Percentiles rank a stretch among this genome's conserved stretches.
phyloP scores from a whole-genome alignment of 2,329 filamentous ascomycete genomes.

The Epichloe aotearoae region DNA sequence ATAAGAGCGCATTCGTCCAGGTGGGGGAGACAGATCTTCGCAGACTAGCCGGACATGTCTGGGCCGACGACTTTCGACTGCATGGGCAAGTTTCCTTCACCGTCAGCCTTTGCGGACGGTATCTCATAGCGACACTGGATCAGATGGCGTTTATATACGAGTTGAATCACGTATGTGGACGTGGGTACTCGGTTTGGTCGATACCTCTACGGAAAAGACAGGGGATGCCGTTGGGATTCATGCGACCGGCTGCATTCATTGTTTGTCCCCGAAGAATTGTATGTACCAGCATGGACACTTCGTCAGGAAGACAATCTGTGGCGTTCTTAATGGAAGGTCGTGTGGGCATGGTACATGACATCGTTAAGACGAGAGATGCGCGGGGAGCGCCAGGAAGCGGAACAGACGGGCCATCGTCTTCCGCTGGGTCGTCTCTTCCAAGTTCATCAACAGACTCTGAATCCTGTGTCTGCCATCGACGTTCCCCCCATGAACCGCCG shows the following conservation, averaged over 20 bases:
- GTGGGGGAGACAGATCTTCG: constrained; percentile 24
- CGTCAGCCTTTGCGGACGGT: constrained; percentile 44
- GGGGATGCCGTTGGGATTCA: constrained; percentile 16
- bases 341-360: constrained; percentile 46
- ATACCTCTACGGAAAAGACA: constrained; percentile 14
- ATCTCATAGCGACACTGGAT: constrained; percentile 40
- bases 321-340: constrained; percentile 47
- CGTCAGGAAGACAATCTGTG: constrained; percentile 37
- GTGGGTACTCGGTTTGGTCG: constrained; percentile 12
- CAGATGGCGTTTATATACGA: constrained; percentile 44
- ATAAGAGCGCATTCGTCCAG: constrained; percentile 17
- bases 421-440: background rate
- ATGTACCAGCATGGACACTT: constrained; percentile 50
- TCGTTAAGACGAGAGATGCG: constrained; percentile 17
- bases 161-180: constrained; percentile 22
- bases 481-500: constrained; percentile 12
- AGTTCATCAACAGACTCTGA: background rate
- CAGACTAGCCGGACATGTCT: constrained; percentile 14
- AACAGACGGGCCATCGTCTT: background rate
- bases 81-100: constrained; percentile 27
- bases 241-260: constrained; percentile 35
- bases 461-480: constrained; percentile 14
- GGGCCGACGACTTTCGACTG: constrained; percentile 11
- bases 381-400: constrained; percentile 3
- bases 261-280: constrained; percentile 43